Conservation (phyloP, 176 grass and related monocot species). For the Zoysia pacifica region DNA sequence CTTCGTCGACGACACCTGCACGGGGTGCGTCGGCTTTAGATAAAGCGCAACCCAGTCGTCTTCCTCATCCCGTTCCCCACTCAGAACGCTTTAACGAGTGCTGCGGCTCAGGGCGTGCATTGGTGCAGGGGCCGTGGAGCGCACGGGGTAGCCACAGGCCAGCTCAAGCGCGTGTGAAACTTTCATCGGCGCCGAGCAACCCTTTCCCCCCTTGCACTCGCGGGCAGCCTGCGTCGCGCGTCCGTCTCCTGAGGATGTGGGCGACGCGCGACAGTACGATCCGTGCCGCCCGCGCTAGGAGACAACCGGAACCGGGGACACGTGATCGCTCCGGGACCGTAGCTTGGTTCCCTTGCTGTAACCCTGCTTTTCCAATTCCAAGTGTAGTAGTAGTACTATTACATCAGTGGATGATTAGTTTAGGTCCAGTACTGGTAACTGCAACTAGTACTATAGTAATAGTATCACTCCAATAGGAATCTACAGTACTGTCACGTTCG, state of each 20-base stretch:
- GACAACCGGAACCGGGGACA: neutral
- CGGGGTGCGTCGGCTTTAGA: neutral
- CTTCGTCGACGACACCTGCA: neutral
- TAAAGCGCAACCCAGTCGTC: slow-evolving; percentile 20
- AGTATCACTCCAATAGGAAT: neutral
- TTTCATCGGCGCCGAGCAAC: neutral
- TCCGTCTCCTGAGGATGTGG: neutral
- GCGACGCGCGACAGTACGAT: neutral
- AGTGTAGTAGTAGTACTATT: neutral
- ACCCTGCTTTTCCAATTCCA: neutral
- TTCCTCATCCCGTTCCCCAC: neutral
- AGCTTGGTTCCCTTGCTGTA: neutral
- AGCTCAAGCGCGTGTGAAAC: neutral
- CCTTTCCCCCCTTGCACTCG: neutral
- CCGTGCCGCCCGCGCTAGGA: neutral
- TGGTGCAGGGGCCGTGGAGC: neutral
- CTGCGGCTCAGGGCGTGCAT: neutral
- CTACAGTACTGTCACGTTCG: neutral
- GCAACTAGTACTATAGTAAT: neutral
- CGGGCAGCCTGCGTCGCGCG: too few relatives aligned
- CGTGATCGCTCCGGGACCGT: neutral
- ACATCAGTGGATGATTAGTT: neutral
- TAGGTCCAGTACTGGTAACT: neutral
- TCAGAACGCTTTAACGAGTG: neutral
- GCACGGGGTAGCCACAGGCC: neutral